phyloP scores from a whole-genome alignment of 257 asterid species.

The Gentiana macrophylla region DNA sequence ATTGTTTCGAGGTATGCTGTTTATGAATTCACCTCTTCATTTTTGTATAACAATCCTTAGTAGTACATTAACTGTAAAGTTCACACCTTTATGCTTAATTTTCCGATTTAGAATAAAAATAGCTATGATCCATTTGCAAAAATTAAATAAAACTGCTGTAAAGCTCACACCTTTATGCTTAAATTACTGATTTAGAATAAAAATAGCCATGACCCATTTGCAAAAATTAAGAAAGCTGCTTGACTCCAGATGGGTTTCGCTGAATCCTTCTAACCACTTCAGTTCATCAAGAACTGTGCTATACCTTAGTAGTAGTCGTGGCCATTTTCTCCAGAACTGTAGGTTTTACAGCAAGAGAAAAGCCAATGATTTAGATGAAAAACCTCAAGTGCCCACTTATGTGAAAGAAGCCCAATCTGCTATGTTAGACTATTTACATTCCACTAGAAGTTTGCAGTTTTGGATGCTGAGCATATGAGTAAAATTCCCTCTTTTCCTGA shows the following conservation, averaged over 20 bases:
- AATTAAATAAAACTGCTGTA: slow-evolving; percentile 15
- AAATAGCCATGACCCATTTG: no score
- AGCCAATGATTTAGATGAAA: slow-evolving; percentile 11
- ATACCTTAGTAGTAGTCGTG: slow-evolving; percentile 3
- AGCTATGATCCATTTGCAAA: slow-evolving; percentile 38
- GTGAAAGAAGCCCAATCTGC: no score
- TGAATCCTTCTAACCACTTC: neutral
- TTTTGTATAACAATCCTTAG: neutral
- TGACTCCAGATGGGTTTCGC: no score
- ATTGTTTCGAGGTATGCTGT: neutral
- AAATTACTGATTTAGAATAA: no score
- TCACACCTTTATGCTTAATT: neutral
- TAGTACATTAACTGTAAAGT: neutral
- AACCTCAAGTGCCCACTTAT: no score
- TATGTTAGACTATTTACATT: slow-evolving; percentile 17
- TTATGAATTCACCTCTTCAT: no score
- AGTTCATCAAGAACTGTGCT: slow-evolving; percentile 22
- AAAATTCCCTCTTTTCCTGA: no score
- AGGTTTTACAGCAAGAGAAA: slow-evolving; percentile 30
- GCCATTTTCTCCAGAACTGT: slow-evolving; percentile 11
- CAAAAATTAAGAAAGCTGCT: no score
- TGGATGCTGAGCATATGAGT: slow-evolving; percentile 22
- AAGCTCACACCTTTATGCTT: neutral
- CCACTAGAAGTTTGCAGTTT: slow-evolving; percentile 53
- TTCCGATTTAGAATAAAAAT: slow-evolving; percentile 3